These are phyloP conservation scores for Suhomyces atakaporum DNA, from an alignment of 1,139 yeast species.

Conservation along the genomic window DNA sequence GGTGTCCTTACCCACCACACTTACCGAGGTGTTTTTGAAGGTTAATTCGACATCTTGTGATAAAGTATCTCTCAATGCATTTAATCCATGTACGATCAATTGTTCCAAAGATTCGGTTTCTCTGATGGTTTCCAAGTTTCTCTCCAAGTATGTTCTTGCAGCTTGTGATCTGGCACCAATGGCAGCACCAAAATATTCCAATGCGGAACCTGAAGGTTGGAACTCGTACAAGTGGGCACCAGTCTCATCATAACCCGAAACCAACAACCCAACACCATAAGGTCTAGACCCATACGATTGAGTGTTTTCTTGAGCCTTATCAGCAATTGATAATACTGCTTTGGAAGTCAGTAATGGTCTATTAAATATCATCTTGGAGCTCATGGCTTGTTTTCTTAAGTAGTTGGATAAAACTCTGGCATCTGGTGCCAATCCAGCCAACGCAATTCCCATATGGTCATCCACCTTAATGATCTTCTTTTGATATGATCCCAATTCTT, in stretches of 20 bases:
- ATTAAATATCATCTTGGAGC: constrained; percentile 80
- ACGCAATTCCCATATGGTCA: constrained; percentile 89
- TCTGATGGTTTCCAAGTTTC: constrained; percentile 70
- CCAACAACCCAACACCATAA: constrained; percentile 91
- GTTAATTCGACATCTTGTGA: constrained; percentile 93
- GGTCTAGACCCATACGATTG: constrained; percentile 97
- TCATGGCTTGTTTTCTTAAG: constrained; percentile 89
- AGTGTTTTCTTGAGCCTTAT: constrained; percentile 95
- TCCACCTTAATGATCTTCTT: constrained; percentile 90
- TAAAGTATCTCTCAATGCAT: constrained; percentile 90
- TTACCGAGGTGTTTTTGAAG: constrained; percentile 81
- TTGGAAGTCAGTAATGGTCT: constrained; percentile 84
- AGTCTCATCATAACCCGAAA: constrained; percentile 90
- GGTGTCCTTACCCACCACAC: constrained; percentile 81
- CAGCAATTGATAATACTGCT: constrained; percentile 87
- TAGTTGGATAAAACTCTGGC: constrained; percentile 90
- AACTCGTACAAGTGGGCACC: constrained; percentile 96
- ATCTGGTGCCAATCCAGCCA: constrained; percentile 98
- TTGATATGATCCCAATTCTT: constrained; percentile 95
- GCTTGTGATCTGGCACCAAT: constrained; percentile 99
- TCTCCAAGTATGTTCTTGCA: constrained; percentile 91
- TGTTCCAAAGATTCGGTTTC: constrained; percentile 63
- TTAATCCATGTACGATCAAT: constrained; percentile 82
- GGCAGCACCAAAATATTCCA: constrained; percentile 91
- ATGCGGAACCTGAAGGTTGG: constrained; percentile 91